Evolutionary conservation across 139 green algal genomes (phyloP).

Genomic region (Limnomonas spitsbergensis): DNA sequence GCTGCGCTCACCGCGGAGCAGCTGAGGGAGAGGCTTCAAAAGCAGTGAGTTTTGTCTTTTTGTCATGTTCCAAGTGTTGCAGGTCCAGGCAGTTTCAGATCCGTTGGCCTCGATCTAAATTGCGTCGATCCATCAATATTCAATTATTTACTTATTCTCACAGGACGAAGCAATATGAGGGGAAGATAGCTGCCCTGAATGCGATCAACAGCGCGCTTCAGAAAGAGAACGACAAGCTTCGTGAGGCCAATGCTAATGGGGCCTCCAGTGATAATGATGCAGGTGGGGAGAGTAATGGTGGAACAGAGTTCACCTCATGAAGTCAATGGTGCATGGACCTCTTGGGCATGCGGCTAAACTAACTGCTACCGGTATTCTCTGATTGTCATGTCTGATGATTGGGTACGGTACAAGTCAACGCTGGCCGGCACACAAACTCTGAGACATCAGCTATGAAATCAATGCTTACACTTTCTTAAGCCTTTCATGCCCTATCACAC

Average conservation of each 20-base stretch:
- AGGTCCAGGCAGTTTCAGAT: too few species aligned
- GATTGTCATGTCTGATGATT: not conserved
- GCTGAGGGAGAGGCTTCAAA: not conserved
- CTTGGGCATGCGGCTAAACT: not conserved
- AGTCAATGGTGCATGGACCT: not conserved
- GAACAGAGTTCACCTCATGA: too few species aligned
- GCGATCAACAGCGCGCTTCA: slow-evolving; percentile 82
- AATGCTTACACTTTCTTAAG: too few species aligned
- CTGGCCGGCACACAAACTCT: too few species aligned
- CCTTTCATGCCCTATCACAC: too few species aligned
- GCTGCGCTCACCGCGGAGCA: not conserved
- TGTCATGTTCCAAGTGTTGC: not conserved
- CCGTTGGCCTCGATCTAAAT: too few species aligned
- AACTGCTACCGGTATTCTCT: not conserved
- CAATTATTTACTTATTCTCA: too few species aligned
- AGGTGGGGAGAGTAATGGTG: too few species aligned
- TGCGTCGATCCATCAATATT: too few species aligned
- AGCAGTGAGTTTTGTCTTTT: not conserved
- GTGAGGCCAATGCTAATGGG: not conserved
- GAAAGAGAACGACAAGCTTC: slow-evolving; percentile 69
- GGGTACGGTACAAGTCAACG: too few species aligned
- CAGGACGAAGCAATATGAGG: slow-evolving; percentile 78
- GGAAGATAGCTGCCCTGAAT: slow-evolving; percentile 78
- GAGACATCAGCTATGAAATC: too few species aligned
- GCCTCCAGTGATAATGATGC: slow-evolving; percentile 24